These are phyloP conservation scores for Suillus bovinus DNA, from an alignment of 768 basidiomycete species.

Conservation along the genomic window DNA sequence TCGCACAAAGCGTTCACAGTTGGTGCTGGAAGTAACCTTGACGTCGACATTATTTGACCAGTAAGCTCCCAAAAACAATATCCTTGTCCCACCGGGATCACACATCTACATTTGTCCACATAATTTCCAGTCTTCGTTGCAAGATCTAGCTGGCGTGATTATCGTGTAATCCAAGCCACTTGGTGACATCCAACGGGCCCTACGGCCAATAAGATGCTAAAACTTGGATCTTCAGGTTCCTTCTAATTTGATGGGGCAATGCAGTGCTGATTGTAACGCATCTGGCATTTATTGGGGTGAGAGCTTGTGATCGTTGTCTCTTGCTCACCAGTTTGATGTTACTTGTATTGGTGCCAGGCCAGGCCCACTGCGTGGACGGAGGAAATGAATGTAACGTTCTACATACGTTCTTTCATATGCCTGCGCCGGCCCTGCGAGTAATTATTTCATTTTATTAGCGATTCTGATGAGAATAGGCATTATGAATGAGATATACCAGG, in stretches of 20 bases:
- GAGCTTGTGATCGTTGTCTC: not conserved
- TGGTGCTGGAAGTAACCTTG: slow-evolving; percentile 32
- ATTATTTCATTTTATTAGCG: not conserved
- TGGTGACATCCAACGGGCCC: not conserved
- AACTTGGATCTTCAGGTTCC: slow-evolving; percentile 11
- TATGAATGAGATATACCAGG: not conserved
- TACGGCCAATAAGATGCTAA: slow-evolving; percentile 6
- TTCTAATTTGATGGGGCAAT: not conserved
- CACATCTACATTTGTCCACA: not conserved
- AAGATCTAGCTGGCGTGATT: slow-evolving; percentile 16
- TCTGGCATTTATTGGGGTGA: slow-evolving; percentile 10
- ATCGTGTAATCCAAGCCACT: not conserved
- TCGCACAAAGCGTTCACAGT: slow-evolving; percentile 42
- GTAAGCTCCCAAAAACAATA: slow-evolving; percentile 29
- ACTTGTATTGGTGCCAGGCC: not conserved
- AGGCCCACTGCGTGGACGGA: not conserved
- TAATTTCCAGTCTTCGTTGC: not conserved
- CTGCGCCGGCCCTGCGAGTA: too few species aligned
- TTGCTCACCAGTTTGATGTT: not conserved
- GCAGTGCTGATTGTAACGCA: not conserved
- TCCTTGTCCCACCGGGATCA: not conserved
- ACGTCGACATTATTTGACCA: slow-evolving; percentile 37
- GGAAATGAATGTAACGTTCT: not conserved
- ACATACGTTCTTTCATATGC: not conserved
- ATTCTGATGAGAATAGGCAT: not conserved